phyloP scores from a whole-genome alignment of 306 rosid genomes.

The Canavalia ensiformis region DNA sequence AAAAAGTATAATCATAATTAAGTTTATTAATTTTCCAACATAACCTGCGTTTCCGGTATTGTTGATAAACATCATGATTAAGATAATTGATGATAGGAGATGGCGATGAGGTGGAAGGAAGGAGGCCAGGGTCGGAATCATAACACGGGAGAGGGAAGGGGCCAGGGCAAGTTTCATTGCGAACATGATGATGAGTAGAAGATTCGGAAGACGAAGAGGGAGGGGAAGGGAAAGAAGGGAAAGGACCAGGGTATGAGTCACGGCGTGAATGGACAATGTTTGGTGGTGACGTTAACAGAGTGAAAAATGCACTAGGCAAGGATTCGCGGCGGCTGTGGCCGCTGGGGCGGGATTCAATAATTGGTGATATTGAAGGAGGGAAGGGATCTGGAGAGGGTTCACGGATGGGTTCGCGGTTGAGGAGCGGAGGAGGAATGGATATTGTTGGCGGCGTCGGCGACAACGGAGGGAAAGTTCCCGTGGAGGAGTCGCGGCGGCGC shows the following conservation, averaged over 20 bases:
- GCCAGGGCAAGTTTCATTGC: conserved; percentile 32
- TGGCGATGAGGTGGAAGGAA: conserved; percentile 19
- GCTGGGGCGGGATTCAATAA: not conserved
- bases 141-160: conserved; percentile 16
- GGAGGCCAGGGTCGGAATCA: conserved; percentile 35
- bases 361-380: conserved; percentile 24
- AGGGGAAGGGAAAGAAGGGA: conserved; percentile 36
- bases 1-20: too few species aligned
- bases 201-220: not conserved
- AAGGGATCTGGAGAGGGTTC: conserved; percentile 52
- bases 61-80: not conserved
- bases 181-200: not conserved
- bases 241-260: conserved; percentile 52
- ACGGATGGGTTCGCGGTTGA: conserved; percentile 56
- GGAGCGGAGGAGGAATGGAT: not conserved
- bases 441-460: conserved; percentile 25
- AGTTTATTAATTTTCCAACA: not conserved
- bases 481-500: conserved; percentile 43
- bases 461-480: conserved; percentile 31
- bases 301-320: conserved; percentile 23
- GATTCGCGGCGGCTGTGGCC: conserved; percentile 43
- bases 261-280: conserved; percentile 20
- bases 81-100: not conserved
- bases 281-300: not conserved
- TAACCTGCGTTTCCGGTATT: not conserved